phyloP scores from a whole-genome alignment of 2,329 filamentous ascomycete species.

The Dichotomopilus funicola region DNA sequence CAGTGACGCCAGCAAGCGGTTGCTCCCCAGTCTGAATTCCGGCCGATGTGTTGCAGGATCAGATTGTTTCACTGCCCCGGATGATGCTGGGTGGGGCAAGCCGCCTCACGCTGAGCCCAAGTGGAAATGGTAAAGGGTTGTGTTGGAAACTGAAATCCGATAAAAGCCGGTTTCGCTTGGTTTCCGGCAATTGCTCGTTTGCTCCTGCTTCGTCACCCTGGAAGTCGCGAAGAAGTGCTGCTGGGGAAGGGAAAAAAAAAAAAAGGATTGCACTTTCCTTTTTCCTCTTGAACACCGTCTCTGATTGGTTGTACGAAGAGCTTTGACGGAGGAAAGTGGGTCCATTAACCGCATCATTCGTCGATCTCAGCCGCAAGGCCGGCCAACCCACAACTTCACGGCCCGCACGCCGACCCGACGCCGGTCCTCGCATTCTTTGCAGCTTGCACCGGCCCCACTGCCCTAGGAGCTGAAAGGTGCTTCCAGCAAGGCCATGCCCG shows the following conservation, averaged over 20 bases:
- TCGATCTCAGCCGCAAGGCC: slow-evolving; percentile 9
- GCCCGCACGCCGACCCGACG: neutral
- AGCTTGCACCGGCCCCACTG: too few species aligned
- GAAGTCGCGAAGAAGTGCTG: too few species aligned
- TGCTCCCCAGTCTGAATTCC: neutral
- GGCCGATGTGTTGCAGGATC: neutral
- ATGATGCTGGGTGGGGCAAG: neutral
- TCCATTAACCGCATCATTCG: neutral
- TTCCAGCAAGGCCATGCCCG: too few species aligned
- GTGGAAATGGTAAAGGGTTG: neutral
- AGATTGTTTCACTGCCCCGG: slow-evolving; percentile 4
- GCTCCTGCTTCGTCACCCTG: too few species aligned
- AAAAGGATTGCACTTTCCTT: slow-evolving; percentile 3
- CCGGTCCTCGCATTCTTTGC: neutral
- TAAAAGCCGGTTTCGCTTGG: too few species aligned
- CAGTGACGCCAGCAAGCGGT: neutral
- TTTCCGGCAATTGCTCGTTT: too few species aligned
- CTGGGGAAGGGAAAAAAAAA: neutral
- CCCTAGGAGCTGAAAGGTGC: too few species aligned
- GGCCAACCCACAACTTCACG: neutral
- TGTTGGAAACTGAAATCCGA: too few species aligned
- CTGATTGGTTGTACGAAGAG: slow-evolving; percentile 5
- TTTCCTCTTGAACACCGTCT: neutral
- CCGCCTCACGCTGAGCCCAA: neutral
- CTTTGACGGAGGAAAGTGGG: slow-evolving; percentile 5